Conservation (phyloP, 768 basidiomycete genomes). For the Amanita molliuscula region DNA sequence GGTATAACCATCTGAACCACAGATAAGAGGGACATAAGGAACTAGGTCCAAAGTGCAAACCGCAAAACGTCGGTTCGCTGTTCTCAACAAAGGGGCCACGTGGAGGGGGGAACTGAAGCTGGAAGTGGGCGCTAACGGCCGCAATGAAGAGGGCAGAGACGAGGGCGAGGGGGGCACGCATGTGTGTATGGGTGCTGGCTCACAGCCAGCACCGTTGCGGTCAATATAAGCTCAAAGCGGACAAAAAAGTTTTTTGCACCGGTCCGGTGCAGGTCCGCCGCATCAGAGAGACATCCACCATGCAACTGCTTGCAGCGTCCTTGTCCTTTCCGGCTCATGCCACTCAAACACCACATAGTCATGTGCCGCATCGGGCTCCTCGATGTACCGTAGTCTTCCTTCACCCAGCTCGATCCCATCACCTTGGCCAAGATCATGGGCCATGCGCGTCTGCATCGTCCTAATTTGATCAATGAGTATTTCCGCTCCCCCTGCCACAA, state of each 20-base stretch:
- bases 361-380: slow-evolving; percentile 6
- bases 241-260: slow-evolving; percentile 8
- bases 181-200: background rate
- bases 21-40: background rate
- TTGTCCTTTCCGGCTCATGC: slow-evolving; percentile 27
- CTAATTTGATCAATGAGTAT: slow-evolving; percentile 22
- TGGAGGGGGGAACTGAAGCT: slow-evolving; percentile 58
- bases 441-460: slow-evolving; percentile 30
- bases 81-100: slow-evolving; percentile 57
- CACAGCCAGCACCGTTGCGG: too few species aligned
- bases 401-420: slow-evolving; percentile 15
- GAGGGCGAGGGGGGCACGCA: background rate
- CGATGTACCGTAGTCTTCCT: slow-evolving; percentile 6
- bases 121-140: slow-evolving; percentile 62
- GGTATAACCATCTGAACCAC: slow-evolving; percentile 46
- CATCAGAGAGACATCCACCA: too few species aligned
- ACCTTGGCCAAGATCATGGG: slow-evolving; percentile 26
- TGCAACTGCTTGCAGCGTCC: background rate
- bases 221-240: too few species aligned
- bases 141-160: slow-evolving; percentile 18
- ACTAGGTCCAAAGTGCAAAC: slow-evolving; percentile 23
- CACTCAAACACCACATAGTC: slow-evolving; percentile 22
- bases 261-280: too few species aligned
- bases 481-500: slow-evolving; percentile 38
- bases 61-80: slow-evolving; percentile 51